Conservation (phyloP, 257 asterid species). For the Rehmannia glutinosa region DNA sequence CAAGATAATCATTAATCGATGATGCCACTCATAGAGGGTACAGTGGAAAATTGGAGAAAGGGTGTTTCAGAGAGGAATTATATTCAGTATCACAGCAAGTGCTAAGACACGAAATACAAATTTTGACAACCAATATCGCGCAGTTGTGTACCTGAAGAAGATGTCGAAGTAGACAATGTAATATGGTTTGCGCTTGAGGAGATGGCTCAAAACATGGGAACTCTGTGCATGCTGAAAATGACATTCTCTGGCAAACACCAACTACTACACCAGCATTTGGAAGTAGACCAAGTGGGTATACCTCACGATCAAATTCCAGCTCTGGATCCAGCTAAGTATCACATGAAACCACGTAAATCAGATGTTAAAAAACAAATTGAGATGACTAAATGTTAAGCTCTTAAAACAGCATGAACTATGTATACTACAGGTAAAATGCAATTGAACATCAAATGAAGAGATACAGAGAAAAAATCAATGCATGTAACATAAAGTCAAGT, state of each 20-base stretch:
- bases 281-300: conserved; percentile 97
- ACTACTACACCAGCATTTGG: conserved; percentile 98
- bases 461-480: background rate
- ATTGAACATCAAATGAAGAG: conserved; percentile 6
- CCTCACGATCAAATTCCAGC: conserved; percentile 98
- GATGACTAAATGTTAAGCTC: conserved; percentile 5
- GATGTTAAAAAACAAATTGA: conserved; percentile 19
- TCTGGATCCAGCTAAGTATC: conserved; percentile 91
- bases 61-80: conserved; percentile 1
- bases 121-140: conserved; percentile 1
- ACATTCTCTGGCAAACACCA: conserved; percentile 98
- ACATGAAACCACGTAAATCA: conserved; percentile 27
- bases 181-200: conserved; percentile 98
- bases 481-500: background rate
- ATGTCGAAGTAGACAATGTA: conserved; percentile 96
- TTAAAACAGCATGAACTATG: background rate
- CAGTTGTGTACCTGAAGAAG: conserved; percentile 82
- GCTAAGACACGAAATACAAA: background rate
- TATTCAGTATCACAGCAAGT: conserved; percentile 10
- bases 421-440: conserved; percentile 1
- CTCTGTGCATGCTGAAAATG: conserved; percentile 96
- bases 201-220: conserved; percentile 99
- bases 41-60: background rate
- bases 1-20: background rate
- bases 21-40: background rate